Evolutionary conservation across 2,329 filamentous ascomycete species (phyloP), one percentile per base, ranked within the genome.

Genomic region (Aspergillus sp.): DNA sequence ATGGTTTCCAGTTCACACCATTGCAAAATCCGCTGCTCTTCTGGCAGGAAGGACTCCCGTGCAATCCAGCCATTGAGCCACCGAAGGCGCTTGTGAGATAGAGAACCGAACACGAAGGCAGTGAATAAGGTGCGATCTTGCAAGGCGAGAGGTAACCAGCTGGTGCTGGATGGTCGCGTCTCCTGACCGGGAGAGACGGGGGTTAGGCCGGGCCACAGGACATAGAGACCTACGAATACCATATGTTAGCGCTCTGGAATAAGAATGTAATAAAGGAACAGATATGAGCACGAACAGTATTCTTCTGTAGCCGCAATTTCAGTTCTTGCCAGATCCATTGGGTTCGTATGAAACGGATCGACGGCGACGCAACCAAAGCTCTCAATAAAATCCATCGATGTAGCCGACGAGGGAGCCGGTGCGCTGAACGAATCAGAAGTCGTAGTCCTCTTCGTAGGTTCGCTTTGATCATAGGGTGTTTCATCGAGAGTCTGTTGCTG

Each of bases 1-100:
- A 78, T 73, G 3, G 74, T 70, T 57, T 77, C 73, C 56, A 69
- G 65, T 56, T 75, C 71, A 39, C 66, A 70, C 2, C 66, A n/a
- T 41, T 68, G 59, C 8, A 74, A 54, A 0, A 70, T 52, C 8
- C 64, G 66, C 39, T 71, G 64, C 15, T 74, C 64, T n/a, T 49
- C 64, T 1, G 59, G 59, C 2, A 62, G 64, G 27, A 71, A 75
- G 1, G 53, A 52, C 10, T 59, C 58, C 2, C 58, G 59, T 0
- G 69, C 64, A 6, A 69, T 64, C 62, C 65, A 66, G 5, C 61
- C 57, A 17, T 73, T 73, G 38, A 71, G 25, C 63, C 68, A 72
- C 44, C 71, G 68, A 5, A 72, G 68, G 19, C 71, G 70, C 41
- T 71, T 70, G 39, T 75, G 73, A 17, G 71, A 74, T 2, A 75